Percentiles rank a stretch among this genome's conserved stretches.
These are phyloP conservation scores for Firmiana major DNA, from an alignment of 345 rosid genomes.

Conservation along the genomic window DNA sequence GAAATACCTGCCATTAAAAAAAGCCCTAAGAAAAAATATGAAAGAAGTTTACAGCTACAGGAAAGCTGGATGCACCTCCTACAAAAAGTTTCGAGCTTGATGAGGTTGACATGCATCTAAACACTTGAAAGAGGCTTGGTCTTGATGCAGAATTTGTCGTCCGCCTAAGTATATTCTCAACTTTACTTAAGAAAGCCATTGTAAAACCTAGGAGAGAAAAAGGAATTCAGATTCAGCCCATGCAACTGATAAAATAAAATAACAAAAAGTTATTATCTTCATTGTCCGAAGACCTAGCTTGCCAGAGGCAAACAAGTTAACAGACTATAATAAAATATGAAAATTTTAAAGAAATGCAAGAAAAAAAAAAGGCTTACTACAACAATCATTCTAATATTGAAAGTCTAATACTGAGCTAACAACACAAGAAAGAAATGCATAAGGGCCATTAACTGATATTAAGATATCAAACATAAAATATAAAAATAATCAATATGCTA, in stretches of 20 bases:
- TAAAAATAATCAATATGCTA: background rate
- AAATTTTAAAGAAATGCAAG: background rate
- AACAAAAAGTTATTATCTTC: background rate
- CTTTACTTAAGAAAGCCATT: slow-evolving; percentile 84
- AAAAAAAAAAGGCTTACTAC: background rate
- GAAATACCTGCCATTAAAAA: slow-evolving; percentile 56
- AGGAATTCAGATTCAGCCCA: background rate
- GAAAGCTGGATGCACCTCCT: slow-evolving; percentile 54
- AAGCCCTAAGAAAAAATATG: background rate
- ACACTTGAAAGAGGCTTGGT: slow-evolving; percentile 63
- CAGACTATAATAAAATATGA: background rate
- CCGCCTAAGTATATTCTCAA: slow-evolving; percentile 68
- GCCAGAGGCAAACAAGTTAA: background rate
- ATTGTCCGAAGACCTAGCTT: background rate
- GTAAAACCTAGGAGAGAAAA: slow-evolving; percentile 23
- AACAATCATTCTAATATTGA: background rate
- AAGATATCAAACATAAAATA: background rate
- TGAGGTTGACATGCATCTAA: slow-evolving; percentile 74
- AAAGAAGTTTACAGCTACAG: background rate
- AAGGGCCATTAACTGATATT: background rate
- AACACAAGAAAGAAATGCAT: background rate
- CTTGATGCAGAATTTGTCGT: slow-evolving; percentile 44
- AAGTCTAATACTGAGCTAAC: background rate
- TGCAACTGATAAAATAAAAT: background rate
- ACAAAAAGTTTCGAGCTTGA: slow-evolving; percentile 69